Evolutionary conservation across 2,329 filamentous ascomycete species (phyloP), one percentile per base, ranked within the genome.

Genomic region (Catunica adiposa): DNA sequence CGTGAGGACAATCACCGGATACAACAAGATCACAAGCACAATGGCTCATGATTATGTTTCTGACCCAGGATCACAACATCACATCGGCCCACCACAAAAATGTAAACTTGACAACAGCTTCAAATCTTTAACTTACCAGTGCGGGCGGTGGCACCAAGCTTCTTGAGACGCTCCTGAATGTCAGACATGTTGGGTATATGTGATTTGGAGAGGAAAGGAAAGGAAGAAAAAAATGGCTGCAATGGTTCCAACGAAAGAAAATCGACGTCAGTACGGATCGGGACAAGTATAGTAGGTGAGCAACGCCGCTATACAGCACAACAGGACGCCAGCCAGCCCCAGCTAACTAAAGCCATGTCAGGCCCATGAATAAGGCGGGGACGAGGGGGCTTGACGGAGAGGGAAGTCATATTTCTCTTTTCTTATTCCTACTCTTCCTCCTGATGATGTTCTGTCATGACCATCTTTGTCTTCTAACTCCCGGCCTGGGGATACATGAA

Each of bases 161-260:
- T 78, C 74, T 77, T 78, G 65, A 78, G 72, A 64, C 75, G 73
- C 70, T 78, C 75, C 70, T 78, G 75, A 63, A 78, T 66, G 66
- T 77, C 75, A 65, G 71, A 70, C 74, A 78, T 78, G 65, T 61
- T 72, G 69, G 63, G 62, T 63, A 58, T 56, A 62, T 61, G 59
- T 58, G 59, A 53, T 58, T 38, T 56, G 60, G 54, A 56, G 60
- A 59, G 58, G 61, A 61, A 60, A 56, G 60, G 55, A 52, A 54
- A 57, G 55, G 55, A 55, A 56, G 50, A 46, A 50, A 55, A 54
- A 31, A 58, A 56, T 40, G 50, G 57, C 57, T 58, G 42, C 51
- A 54, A 51, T 37, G 37, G 50, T 53, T 51, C 29, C 54, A 52
- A 54, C 42, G 48, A 62, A 61, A 62, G 60, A 61, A 58, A 63